Evolutionary conservation across 2,329 filamentous ascomycete genomes (phyloP).

Genomic region (Ophiostoma sp.): DNA sequence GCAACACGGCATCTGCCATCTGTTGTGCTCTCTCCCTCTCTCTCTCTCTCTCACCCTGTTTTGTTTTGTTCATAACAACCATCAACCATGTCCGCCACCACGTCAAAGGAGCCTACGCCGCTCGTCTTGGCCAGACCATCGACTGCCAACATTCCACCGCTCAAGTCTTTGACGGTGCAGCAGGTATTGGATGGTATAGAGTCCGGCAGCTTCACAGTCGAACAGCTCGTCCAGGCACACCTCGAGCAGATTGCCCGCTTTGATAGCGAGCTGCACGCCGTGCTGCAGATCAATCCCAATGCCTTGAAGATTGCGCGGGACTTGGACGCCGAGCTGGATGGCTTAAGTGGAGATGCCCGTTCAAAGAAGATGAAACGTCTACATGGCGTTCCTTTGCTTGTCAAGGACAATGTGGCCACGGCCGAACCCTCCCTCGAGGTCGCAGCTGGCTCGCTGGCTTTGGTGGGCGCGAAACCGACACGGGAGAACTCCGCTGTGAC

Average conservation of each 20-base stretch:
- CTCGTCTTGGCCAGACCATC: neutral
- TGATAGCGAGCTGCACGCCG: conserved; percentile 38
- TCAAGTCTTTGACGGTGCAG: conserved; percentile 39
- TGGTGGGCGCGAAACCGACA: conserved; percentile 41
- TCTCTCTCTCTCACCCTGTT: neutral
- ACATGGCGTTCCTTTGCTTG: conserved; percentile 27
- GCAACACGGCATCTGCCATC: neutral
- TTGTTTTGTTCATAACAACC: neutral
- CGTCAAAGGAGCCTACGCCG: neutral
- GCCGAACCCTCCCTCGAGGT: conserved; percentile 49
- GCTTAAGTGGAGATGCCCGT: conserved; percentile 25
- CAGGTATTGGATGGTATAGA: conserved; percentile 39
- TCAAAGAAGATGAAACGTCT: neutral
- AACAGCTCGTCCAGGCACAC: conserved; percentile 40
- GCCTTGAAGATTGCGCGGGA: conserved; percentile 42
- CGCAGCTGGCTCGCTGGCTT: conserved; percentile 62
- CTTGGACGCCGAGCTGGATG: conserved; percentile 38
- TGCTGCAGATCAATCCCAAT: conserved; percentile 43
- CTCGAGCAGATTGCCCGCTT: conserved; percentile 38
- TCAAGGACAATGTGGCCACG: conserved; percentile 67
- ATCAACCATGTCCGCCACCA: neutral
- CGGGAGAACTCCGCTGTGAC: conserved; percentile 32
- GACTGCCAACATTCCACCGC: conserved; percentile 34
- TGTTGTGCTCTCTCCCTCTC: neutral
- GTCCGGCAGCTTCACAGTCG: conserved; percentile 39